Evolutionary conservation across 345 rosid species (phyloP).

Genomic region (Microcos paniculata): DNA sequence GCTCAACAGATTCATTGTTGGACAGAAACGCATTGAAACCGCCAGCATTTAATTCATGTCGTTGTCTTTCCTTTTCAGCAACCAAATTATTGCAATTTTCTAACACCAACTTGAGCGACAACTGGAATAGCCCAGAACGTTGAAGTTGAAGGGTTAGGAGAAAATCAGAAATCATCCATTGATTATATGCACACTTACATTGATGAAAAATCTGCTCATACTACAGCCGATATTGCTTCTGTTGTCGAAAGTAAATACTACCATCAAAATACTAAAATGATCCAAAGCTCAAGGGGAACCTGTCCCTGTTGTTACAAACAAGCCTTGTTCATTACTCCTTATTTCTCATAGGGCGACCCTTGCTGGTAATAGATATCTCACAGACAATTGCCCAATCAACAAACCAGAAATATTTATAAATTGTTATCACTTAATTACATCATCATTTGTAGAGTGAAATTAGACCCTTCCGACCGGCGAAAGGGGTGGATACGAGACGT

Average conservation of each 20-base stretch:
- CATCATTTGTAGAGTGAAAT: conserved; percentile 20
- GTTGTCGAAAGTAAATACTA: conserved; percentile 6
- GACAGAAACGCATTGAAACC: neutral
- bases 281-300: conserved; percentile 11
- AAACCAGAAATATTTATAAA: conserved; percentile 23
- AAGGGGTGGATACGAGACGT: conserved; percentile 57
- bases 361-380: neutral
- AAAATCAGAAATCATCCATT: conserved; percentile 10
- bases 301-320: conserved; percentile 4
- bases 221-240: conserved; percentile 19
- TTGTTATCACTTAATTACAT: conserved; percentile 19
- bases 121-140: neutral
- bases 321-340: conserved; percentile 5
- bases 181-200: conserved; percentile 38
- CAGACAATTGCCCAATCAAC: conserved; percentile 6
- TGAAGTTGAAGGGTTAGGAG: neutral
- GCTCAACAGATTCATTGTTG: neutral
- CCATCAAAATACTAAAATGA: conserved; percentile 21
- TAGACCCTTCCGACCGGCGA: conserved; percentile 83
- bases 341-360: conserved; percentile 12
- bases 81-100: neutral
- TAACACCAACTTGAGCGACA: neutral
- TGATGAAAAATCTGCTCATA: conserved; percentile 21
- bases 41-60: neutral
- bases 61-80: neutral